These are phyloP conservation scores for Cryptococcus depauperatus DNA, from an alignment of 1,284 basidiomycete species.

Conservation along the genomic window DNA sequence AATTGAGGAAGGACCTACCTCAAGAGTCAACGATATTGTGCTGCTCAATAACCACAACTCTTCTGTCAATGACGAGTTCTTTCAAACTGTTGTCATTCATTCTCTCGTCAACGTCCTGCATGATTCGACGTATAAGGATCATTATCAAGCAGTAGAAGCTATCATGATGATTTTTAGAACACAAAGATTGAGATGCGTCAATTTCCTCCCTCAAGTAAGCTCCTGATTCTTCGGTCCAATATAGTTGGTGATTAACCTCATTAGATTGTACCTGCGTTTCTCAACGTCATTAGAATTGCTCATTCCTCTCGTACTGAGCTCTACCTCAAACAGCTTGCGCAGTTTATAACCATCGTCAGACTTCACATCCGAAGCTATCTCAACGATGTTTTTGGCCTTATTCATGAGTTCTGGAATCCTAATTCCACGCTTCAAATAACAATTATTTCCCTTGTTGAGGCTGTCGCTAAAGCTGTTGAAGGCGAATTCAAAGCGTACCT, in stretches of 20 bases:
- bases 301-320: constrained; percentile 77
- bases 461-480: constrained; percentile 89
- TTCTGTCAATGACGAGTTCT: constrained; percentile 83
- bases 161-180: constrained; percentile 99
- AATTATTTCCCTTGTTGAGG: constrained; percentile 87
- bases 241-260: constrained; percentile 8
- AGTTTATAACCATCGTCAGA: constrained; percentile 93
- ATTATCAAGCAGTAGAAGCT: constrained; percentile 92
- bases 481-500: constrained; percentile 97
- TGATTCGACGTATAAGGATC: constrained; percentile 75
- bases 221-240: constrained; percentile 41
- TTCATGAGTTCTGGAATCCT: constrained; percentile 79
- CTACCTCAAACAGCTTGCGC: constrained; percentile 92
- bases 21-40: constrained; percentile 52
- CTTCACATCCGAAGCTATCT: constrained; percentile 94
- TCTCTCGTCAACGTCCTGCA: constrained; percentile 80
- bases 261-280: constrained; percentile 98
- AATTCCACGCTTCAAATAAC: constrained; percentile 79
- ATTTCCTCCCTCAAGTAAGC: constrained; percentile 78
- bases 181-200: constrained; percentile 91
- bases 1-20: constrained; percentile 46
- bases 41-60: constrained; percentile 52
- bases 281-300: constrained; percentile 75
- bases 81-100: constrained; percentile 91
- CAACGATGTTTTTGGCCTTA: constrained; percentile 68